Evolutionary conservation across 1,284 basidiomycete genomes (phyloP).

Genomic region (Mrakiaceae sp.): DNA sequence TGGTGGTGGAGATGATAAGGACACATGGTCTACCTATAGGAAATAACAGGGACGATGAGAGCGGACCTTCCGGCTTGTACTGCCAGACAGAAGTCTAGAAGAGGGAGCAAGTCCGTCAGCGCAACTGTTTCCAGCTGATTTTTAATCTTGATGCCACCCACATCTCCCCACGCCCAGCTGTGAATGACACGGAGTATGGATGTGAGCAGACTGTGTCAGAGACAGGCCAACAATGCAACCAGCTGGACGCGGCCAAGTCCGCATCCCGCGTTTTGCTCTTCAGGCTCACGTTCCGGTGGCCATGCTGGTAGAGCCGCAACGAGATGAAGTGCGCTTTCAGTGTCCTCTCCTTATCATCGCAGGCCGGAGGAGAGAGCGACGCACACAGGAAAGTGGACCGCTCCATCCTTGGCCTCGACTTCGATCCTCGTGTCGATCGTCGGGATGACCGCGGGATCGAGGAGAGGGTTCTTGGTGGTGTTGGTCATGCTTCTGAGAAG

Average conservation of each 20-base stretch:
- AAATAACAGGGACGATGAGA: neutral
- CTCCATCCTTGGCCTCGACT: neutral
- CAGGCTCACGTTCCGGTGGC: constrained; percentile 1
- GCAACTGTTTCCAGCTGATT: neutral
- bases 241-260: neutral
- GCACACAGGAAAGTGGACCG: neutral
- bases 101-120: neutral
- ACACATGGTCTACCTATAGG: neutral
- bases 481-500: neutral
- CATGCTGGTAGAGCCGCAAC: neutral
- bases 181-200: neutral
- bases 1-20: neutral
- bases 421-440: constrained; percentile 1
- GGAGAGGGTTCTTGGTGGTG: neutral
- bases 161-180: constrained; percentile 20
- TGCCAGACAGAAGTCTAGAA: constrained; percentile 19
- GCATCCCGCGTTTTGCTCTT: neutral
- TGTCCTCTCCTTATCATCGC: too few species aligned
- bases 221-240: neutral
- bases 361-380: neutral
- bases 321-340: too few species aligned
- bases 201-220: neutral
- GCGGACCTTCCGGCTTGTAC: constrained; percentile 22
- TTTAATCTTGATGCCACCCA: neutral
- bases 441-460: neutral